Conservation (phyloP, 164 flowering plant genomes). For the Amborella trichopoda region DNA sequence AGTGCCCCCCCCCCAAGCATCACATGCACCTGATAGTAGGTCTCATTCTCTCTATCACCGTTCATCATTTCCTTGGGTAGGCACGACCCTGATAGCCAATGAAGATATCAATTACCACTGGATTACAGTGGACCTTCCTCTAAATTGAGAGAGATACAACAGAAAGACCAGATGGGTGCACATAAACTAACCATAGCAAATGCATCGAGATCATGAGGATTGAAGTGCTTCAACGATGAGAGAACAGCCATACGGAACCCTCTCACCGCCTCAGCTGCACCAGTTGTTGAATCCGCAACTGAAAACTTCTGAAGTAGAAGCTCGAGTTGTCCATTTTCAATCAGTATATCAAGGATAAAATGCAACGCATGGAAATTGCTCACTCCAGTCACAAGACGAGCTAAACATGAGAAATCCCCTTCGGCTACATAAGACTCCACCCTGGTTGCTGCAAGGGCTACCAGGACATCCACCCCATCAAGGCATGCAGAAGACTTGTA, state of each 20-base stretch:
- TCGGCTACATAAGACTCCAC: conserved; percentile 95
- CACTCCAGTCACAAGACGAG: conserved; percentile 93
- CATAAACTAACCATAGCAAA: conserved; percentile 69
- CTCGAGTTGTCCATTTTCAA: conserved; percentile 92
- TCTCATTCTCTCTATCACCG: too few relatives aligned
- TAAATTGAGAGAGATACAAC: too few relatives aligned
- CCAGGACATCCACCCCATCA: conserved; percentile 99
- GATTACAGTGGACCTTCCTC: too few relatives aligned
- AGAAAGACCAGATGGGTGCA: too few relatives aligned
- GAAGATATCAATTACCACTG: too few relatives aligned
- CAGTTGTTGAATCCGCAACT: conserved; percentile 62
- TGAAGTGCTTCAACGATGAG: conserved; percentile 81
- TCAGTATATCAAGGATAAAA: conserved; percentile 92
- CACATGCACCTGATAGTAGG: too few relatives aligned
- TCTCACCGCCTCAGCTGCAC: conserved; percentile 73
- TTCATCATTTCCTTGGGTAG: too few relatives aligned
- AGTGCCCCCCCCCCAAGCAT: too few relatives aligned
- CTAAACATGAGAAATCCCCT: conserved; percentile 96
- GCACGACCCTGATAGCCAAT: too few relatives aligned
- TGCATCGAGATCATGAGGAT: conserved; percentile 81
- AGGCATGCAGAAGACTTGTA: conserved; percentile 97
- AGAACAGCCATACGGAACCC: conserved; percentile 97
- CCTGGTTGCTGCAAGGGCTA: conserved; percentile 95
- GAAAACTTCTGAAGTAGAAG: conserved; percentile 93
- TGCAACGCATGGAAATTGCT: conserved; percentile 93